A percentile compares a stretch with the other conserved stretches of the same genome.
phyloP scores from a whole-genome alignment of 2,329 filamentous ascomycete species.

The Xylaria multiplex region DNA sequence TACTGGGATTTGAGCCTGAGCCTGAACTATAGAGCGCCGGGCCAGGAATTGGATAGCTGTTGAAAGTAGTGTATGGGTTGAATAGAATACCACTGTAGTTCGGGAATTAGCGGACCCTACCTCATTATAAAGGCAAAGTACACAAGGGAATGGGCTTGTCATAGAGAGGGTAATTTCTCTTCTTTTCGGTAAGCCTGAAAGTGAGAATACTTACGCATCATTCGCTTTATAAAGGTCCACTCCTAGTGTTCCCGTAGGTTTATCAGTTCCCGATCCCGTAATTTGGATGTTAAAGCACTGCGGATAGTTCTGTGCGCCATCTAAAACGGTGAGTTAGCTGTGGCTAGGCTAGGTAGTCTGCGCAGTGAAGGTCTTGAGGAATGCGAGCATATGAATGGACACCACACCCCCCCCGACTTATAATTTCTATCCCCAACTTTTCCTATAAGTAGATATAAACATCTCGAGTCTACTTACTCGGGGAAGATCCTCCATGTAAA shows the following conservation, averaged over 20 bases:
- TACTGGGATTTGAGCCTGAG: constrained; percentile 13
- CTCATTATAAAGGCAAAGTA: not conserved
- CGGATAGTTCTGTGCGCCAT: constrained; percentile 61
- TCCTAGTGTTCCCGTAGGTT: constrained; percentile 58
- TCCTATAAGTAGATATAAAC: too few species aligned
- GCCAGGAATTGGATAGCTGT: constrained; percentile 41
- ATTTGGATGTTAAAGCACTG: constrained; percentile 67
- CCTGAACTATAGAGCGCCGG: constrained; percentile 32
- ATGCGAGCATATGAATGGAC: not conserved
- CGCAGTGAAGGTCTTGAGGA: not conserved
- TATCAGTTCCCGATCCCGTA: constrained; percentile 57
- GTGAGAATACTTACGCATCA: constrained; percentile 51
- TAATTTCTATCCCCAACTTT: not conserved
- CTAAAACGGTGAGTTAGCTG: constrained; percentile 36
- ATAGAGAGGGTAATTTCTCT: not conserved
- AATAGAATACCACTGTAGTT: constrained; percentile 57
- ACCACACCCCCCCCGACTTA: not conserved
- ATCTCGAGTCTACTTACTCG: constrained; percentile 4
- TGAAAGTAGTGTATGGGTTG: constrained; percentile 60
- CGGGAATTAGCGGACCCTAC: constrained; percentile 7
- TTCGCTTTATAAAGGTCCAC: constrained; percentile 62
- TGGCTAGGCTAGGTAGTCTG: not conserved
- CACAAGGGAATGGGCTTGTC: too few species aligned
- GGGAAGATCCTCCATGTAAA: constrained; percentile 53
- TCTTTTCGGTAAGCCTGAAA: not conserved